These are phyloP conservation scores for Puccinia novopanici DNA, from an alignment of 1,284 basidiomycete genomes.

Conservation along the genomic window DNA sequence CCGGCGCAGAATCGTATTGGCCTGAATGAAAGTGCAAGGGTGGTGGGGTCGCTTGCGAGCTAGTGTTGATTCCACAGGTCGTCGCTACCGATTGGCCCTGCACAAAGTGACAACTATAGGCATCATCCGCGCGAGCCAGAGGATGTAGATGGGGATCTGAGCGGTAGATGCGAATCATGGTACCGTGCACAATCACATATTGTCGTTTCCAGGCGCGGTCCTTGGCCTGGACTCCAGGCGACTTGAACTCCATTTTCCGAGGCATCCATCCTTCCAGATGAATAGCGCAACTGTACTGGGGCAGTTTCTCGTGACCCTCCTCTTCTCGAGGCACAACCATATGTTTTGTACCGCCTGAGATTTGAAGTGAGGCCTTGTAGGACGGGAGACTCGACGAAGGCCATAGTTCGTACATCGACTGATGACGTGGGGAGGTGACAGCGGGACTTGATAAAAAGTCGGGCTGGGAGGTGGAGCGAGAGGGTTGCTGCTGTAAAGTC, in stretches of 20 bases:
- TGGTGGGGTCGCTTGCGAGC: conserved; percentile 51
- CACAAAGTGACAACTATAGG: conserved; percentile 30
- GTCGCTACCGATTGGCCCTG: conserved; percentile 28
- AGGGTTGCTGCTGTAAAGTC: background rate
- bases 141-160: conserved; percentile 63
- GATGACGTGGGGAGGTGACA: conserved; percentile 54
- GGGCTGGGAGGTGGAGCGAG: background rate
- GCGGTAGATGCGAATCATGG: conserved; percentile 79
- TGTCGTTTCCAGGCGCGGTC: conserved; percentile 89
- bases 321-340: conserved; percentile 63
- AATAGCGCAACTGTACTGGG: conserved; percentile 79
- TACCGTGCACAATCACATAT: conserved; percentile 89
- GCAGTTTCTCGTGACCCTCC: conserved; percentile 80
- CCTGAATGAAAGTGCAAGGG: conserved; percentile 56
- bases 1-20: conserved; percentile 54
- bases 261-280: conserved; percentile 82
- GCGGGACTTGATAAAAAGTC: background rate
- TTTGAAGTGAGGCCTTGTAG: conserved; percentile 58
- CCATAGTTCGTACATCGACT: conserved; percentile 61
- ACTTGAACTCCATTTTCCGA: conserved; percentile 89
- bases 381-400: conserved; percentile 59
- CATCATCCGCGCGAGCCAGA: conserved; percentile 53
- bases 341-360: conserved; percentile 55
- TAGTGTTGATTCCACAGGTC: background rate
- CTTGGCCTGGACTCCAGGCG: conserved; percentile 79